A percentile compares a stretch with the other conserved stretches of the same genome.
Conservation (phyloP, 345 rosid species). For the Hibiscus mutabilis region DNA sequence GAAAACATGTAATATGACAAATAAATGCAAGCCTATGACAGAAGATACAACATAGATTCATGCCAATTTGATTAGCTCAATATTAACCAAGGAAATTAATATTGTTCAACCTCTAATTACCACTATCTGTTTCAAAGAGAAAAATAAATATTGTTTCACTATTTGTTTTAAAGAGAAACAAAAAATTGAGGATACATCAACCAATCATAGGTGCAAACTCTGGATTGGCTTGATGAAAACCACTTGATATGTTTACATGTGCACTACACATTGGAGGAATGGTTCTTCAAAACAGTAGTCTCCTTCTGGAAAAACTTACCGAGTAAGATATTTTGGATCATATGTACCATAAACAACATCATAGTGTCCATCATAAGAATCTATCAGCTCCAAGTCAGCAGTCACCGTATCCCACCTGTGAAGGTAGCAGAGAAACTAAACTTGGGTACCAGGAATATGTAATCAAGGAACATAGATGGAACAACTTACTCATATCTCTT, state of each 20-base stretch:
- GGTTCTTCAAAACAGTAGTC: neutral
- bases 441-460: conserved; percentile 10
- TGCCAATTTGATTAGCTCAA: neutral
- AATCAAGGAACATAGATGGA: conserved; percentile 10
- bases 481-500: conserved; percentile 85
- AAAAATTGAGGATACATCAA: neutral
- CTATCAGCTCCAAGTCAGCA: conserved; percentile 76
- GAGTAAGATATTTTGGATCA: conserved; percentile 72
- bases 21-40: conserved; percentile 5
- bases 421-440: conserved; percentile 20
- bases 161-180: neutral
- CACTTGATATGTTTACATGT: neutral
- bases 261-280: neutral
- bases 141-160: neutral
- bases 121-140: neutral
- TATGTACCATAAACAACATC: conserved; percentile 79
- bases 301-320: conserved; percentile 38
- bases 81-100: conserved; percentile 1
- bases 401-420: conserved; percentile 96
- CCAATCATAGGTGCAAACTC: neutral
- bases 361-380: conserved; percentile 85
- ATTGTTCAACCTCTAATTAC: neutral
- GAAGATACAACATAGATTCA: neutral
- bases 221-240: neutral
- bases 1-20: conserved; percentile 22